Evolutionary conservation across 208 protist species (phyloP).

Genomic region (Novymonas esmeraldas): DNA sequence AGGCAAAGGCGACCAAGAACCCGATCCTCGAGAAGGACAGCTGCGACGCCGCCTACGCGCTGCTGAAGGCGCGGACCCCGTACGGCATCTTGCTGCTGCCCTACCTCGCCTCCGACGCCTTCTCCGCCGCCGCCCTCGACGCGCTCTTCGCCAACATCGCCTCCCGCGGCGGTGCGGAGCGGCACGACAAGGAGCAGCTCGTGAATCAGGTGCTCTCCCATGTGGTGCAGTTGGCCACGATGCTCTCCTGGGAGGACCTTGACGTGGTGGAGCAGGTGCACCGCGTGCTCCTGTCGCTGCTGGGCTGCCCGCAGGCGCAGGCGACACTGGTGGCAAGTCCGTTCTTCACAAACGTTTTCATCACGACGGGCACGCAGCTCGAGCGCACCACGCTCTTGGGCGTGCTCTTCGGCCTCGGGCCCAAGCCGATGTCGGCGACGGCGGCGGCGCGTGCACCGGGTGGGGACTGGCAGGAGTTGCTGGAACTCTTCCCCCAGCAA

Average conservation of each 20-base stretch:
- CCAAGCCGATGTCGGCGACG: conserved; percentile 24
- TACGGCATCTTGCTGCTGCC: conserved; percentile 69
- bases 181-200: conserved; percentile 43
- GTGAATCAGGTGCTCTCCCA: conserved; percentile 74
- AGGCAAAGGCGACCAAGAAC: conserved; percentile 43
- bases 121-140: conserved; percentile 51
- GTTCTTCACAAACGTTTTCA: conserved; percentile 55
- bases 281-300: conserved; percentile 47
- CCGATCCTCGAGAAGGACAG: conserved; percentile 40
- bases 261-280: conserved; percentile 47
- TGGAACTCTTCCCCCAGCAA: conserved; percentile 54
- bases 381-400: conserved; percentile 78
- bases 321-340: conserved; percentile 50
- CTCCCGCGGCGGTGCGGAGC: conserved; percentile 26
- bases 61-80: conserved; percentile 39
- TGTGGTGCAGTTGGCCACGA: conserved; percentile 55
- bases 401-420: conserved; percentile 70
- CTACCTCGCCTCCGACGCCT: conserved; percentile 76
- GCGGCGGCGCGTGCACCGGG: not conserved
- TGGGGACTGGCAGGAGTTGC: conserved; percentile 35
- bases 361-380: conserved; percentile 58
- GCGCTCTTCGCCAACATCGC: conserved; percentile 71
- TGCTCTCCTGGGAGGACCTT: conserved; percentile 53
- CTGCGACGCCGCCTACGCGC: conserved; percentile 44
- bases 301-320: conserved; percentile 44